Evolutionary conservation across 805 yeast species (phyloP), one percentile per base, ranked within the genome.

Genomic region (Cyberlindnera galapagoensis): DNA sequence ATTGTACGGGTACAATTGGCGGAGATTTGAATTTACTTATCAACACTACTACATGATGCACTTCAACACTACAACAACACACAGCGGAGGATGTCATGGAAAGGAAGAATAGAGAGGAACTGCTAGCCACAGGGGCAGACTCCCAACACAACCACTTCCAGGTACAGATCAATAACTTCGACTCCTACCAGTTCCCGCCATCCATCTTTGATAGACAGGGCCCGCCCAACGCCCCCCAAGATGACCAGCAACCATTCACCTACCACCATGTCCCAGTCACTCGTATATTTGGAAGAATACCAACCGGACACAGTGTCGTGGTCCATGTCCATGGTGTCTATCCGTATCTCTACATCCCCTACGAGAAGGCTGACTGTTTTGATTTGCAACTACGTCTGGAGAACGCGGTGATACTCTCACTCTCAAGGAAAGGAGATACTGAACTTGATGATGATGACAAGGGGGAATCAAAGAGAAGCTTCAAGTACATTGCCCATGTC

Each of bases 281-380:
- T 1, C 60, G 97, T 30, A 57, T 92, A 0, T 92, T 75, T 58
- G 97, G 97, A 0, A 66, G 74, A 9, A 42, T 80, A 1, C 65
- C 72, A 1, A 64, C 76, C 0, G 83, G 86, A 0, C 75, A 73
- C 43, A 71, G 73, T 18, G 65, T 68, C 9, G 44, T 71, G 10
- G 70, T 81, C 1, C 96, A 92, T 53, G 60, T 92, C 8, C 97
- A 88, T 59, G 88, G 90, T 24, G 72, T 73, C 13, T 84, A 68
- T 42, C 98, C 97, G 0, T 92, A 90, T 49, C 43, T 90, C 2
- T 87, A 69, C 49, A 62, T 88, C 3, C 74, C 72, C 21, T 79
- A 79, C 47, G 63, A 61, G 26, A 80, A 76, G 9, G 49, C 51
- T 12, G 62, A 62, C 34, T 56, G 79, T 18, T 42, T 56, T 3